Percentiles rank a stretch among this genome's conserved stretches.
phyloP scores from a whole-genome alignment of 768 basidiomycete genomes.

The Russula emetica region DNA sequence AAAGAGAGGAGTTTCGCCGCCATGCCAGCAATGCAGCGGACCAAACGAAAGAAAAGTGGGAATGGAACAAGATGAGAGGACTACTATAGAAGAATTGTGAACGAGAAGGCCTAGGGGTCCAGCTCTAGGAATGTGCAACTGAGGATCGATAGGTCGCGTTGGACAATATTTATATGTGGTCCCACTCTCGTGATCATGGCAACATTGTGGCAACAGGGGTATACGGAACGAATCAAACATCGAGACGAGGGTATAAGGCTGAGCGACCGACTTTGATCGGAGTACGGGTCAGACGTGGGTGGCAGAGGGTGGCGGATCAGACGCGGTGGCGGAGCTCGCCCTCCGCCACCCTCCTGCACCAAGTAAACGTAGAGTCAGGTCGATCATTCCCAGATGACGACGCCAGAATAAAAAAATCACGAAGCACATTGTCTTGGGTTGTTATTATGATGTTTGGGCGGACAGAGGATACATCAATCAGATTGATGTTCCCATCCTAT shows the following conservation, averaged over 20 bases:
- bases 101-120: slow-evolving; percentile 4
- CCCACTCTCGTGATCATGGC: background rate
- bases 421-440: background rate
- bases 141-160: background rate
- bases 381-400: background rate
- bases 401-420: background rate
- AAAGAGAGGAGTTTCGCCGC: slow-evolving; percentile 13
- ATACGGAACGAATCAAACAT: background rate
- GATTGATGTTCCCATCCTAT: background rate
- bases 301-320: too few relatives aligned
- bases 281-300: background rate
- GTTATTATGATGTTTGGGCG: background rate
- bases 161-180: background rate
- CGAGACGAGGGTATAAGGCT: background rate
- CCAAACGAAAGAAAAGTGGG: background rate
- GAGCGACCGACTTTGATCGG: background rate
- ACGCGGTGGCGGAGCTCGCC: too few relatives aligned
- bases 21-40: slow-evolving; percentile 15
- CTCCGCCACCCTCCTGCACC: background rate
- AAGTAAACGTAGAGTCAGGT: background rate
- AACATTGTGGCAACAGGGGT: slow-evolving; percentile 2
- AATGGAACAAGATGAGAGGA: background rate
- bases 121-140: slow-evolving; percentile 9
- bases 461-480: background rate
- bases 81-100: background rate